Base-by-base conservation (phyloP, 345 rosid species). In the Psidium guajava region DNA sequence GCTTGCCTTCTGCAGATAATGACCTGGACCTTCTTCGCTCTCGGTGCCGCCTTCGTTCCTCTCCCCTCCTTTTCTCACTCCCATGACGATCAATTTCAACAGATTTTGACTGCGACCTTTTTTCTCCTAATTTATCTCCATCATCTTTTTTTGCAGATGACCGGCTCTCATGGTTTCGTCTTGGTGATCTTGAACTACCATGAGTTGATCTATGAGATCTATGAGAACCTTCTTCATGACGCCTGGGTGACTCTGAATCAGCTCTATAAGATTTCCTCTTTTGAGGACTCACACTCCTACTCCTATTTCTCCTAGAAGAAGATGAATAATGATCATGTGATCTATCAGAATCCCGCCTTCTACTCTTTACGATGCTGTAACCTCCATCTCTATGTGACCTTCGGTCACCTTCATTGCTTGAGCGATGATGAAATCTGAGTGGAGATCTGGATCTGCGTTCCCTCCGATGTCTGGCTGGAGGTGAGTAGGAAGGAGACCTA, bases 371-470 rank as follows among this genome's bases (percentile, higher is more conserved):
- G 84, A 84, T 83, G 32, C 89, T 89, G 87, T 91, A 91, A 91
- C 94, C 92, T 74, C 81, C 74, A 55, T 92, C 98, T 90, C 95
- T 93, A 88, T 86, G 89, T 10, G 92, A 90, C 83, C 90, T 88
- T 82, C 93, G 90, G 85, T 91, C 95, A 87, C 89, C 88, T 75
- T 93, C 94, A 91, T 93, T 93, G 82, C 92, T 92, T 50, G 91
- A 91, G 87, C 88, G 89, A 85, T 89, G 86, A 50, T 89, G 93
- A 85, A 89, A 94, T 85, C 95, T 90, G 25, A 90, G 56, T 5
- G 98, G 98, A 55, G 99, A 93, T 88, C 95, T 95, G 36, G 95
- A 93, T 87, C 95, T 94, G 83, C 87, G 90, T 84, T 90, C 91
- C 90, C 97, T 90, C n/a, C 85, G 92, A 74, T 83, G 89, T 44